Evolutionary conservation across 176 grass and related monocot species (phyloP).

Genomic region (Oryza rufipogon): DNA sequence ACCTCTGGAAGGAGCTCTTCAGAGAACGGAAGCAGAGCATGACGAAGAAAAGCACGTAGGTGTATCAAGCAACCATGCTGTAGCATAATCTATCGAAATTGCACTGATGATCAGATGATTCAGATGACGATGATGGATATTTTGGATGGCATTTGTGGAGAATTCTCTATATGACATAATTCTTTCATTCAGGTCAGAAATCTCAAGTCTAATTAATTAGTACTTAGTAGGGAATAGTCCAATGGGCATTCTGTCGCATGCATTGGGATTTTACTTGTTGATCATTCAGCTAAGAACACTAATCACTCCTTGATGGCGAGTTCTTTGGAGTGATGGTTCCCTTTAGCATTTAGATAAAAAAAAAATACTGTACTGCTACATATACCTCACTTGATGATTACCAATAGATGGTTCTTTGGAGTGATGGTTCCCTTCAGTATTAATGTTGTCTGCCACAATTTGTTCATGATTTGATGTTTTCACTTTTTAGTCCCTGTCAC

Average conservation of each 20-base stretch:
- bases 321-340: neutral
- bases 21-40: slow-evolving; percentile 50
- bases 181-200: slow-evolving; percentile 36
- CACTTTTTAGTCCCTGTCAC: too few species aligned
- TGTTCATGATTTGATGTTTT: neutral
- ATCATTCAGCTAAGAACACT: neutral
- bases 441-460: slow-evolving; percentile 1
- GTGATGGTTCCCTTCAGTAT: neutral
- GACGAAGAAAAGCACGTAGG: slow-evolving; percentile 64
- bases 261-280: neutral
- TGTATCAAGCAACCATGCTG: slow-evolving; percentile 6
- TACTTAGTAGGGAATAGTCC: neutral
- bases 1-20: slow-evolving; percentile 81
- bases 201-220: neutral
- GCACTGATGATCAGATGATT: neutral
- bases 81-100: slow-evolving; percentile 19
- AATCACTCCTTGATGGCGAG: neutral
- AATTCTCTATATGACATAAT: slow-evolving; percentile 26
- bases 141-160: slow-evolving; percentile 28
- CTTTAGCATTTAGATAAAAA: neutral
- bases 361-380: neutral
- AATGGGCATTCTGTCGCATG: neutral
- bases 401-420: neutral
- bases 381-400: neutral
- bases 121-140: neutral